Conservation (phyloP, 257 asterid genomes). For the Nicotiana otophora region DNA sequence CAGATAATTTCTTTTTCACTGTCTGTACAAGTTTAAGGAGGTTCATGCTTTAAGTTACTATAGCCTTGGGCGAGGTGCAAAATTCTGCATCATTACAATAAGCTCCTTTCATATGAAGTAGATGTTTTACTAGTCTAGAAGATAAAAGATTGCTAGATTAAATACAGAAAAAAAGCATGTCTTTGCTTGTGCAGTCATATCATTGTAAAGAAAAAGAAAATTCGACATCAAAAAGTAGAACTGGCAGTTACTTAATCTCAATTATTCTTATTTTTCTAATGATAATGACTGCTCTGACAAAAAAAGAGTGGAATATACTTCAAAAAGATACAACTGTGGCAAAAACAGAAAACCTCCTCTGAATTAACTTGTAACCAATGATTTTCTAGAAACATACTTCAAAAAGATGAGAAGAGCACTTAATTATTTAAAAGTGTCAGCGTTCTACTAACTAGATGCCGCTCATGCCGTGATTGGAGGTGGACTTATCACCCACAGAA, state of each 20-base stretch:
- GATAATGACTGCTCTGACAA: background rate
- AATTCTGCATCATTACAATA: conserved; percentile 1
- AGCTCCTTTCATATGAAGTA: background rate
- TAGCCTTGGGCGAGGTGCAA: background rate
- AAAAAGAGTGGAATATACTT: background rate
- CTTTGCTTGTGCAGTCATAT: background rate
- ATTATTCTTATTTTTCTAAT: too few relatives aligned
- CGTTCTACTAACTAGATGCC: background rate
- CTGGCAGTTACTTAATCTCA: background rate
- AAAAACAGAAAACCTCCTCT: background rate
- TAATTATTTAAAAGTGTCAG: background rate
- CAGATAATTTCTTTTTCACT: conserved; percentile 7
- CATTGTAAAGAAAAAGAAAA: background rate
- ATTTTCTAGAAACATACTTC: background rate
- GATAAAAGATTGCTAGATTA: background rate
- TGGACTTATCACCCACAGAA: background rate
- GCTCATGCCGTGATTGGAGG: background rate
- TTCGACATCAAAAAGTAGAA: background rate
- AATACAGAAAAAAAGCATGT: background rate
- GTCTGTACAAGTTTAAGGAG: background rate
- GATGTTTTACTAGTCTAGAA: background rate
- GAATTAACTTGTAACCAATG: background rate
- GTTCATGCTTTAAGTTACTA: background rate
- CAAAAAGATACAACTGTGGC: background rate
- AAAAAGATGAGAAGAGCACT: background rate